A percentile compares a stretch with the other conserved stretches of the same genome.
phyloP scores from a whole-genome alignment of 768 basidiomycete species.

The Flagelloscypha sp. region DNA sequence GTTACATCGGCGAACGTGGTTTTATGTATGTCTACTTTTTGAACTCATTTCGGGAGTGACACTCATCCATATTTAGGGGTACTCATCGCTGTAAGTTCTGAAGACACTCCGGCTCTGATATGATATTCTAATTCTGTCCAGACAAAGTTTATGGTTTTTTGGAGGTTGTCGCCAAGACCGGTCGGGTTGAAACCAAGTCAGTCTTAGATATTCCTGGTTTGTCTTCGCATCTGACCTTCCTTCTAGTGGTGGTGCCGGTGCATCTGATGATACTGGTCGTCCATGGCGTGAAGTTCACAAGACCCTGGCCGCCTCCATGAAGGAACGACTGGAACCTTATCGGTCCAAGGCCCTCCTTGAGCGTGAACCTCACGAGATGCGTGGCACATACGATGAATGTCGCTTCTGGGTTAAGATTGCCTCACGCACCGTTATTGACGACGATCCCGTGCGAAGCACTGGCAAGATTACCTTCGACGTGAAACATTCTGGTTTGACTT shows the following conservation, averaged over 20 bases:
- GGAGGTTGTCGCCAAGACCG: slow-evolving; percentile 3
- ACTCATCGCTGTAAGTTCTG: slow-evolving; percentile 1
- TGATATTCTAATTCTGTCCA: not conserved
- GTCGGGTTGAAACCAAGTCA: slow-evolving; percentile 2
- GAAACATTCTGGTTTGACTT: not conserved
- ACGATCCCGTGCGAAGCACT: not conserved
- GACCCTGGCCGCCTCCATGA: slow-evolving; percentile 3
- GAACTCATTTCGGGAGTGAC: not conserved
- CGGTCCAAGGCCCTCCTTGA: not conserved
- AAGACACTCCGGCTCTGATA: not conserved
- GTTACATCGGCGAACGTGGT: not conserved
- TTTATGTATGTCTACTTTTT: slow-evolving; percentile 1
- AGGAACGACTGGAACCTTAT: slow-evolving; percentile 3
- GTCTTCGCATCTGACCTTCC: not conserved
- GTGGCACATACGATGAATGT: slow-evolving; percentile 2
- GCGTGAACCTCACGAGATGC: slow-evolving; percentile 1
- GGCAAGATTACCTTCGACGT: slow-evolving; percentile 1
- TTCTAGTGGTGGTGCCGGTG: slow-evolving; percentile 2
- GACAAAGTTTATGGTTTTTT: slow-evolving; percentile 4
- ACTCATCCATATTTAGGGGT: slow-evolving; percentile 1
- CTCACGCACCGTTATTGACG: not conserved
- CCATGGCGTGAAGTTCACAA: slow-evolving; percentile 3
- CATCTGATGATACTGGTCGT: not conserved
- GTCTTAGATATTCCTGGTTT: not conserved
- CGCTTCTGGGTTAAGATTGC: slow-evolving; percentile 4